Base-by-base conservation (phyloP, 2,329 filamentous ascomycete species). In the Botryotinia narcissicola region DNA sequence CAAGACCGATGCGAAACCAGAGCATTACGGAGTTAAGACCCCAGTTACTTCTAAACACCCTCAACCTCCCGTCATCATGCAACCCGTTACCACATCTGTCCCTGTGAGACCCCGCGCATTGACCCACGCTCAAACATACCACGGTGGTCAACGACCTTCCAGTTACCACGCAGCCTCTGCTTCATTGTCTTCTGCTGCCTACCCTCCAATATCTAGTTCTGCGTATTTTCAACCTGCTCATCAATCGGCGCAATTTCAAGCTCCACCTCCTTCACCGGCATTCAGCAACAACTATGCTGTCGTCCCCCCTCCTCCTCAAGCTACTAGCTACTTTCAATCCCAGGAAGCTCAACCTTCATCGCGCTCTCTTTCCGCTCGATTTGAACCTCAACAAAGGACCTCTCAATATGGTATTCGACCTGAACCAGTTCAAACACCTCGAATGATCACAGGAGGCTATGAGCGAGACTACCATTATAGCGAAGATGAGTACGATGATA, bases 281-380 rank as follows among this genome's bases (percentile, higher is more conserved):
- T 71, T 48, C 59, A 37, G 32, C n/a, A 73, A 51, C 44, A 64
- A 42, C 42, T 71, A 64, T 54, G 59, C 69, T 40, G 69, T 71
- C 59, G 57, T 29, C 4, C 59, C 44, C 9, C 12, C 57, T 22
- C 29, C 40, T 25, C 20, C 46, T 20, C 61, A 68, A 40, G 22
- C 72, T 20, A 66, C 32, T 37, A 35, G 46, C 25, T 64, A 73
- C 29, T 73, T 59, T 22, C 40, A 35, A 25, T 25, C 70, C 20
- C 60, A 67, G 16, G 70, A 72, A 18, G 42, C 40, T 20, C 71
- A 68, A 72, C 35, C 42, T 44, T 48, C 57, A 48, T 70, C 75
- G n/a, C 73, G 78, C 67, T 74, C 78, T 32, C 71, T 80, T 14
- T 74, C 75, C 10, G 72, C 71, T 29, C 72, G 79, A 70, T 80